A percentile compares a stretch with the other conserved stretches of the same genome.
Conservation (phyloP, 768 basidiomycete species). For the Mycena rosella region DNA sequence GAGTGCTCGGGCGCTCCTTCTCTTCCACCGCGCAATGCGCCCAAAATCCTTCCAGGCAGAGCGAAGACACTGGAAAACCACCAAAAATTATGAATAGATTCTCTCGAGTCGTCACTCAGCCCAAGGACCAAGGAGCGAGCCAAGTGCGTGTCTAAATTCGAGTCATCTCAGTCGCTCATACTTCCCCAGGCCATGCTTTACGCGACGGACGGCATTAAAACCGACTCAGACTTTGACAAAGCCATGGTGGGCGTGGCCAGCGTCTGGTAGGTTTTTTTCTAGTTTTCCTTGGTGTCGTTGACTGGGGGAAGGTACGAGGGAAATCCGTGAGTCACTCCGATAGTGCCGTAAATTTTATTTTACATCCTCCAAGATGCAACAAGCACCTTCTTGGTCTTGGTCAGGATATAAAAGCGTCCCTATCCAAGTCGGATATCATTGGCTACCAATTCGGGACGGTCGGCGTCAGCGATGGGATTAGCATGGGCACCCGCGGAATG, state of each 20-base stretch:
- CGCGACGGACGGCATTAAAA: conserved; percentile 92
- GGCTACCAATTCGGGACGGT: conserved; percentile 99
- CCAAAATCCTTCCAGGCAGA: too few relatives aligned
- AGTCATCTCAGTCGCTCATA: conserved; percentile 31
- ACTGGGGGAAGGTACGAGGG: conserved; percentile 88
- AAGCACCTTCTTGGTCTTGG: conserved; percentile 92
- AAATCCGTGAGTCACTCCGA: conserved; percentile 92
- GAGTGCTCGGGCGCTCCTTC: conserved; percentile 24
- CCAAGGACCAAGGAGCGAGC: conserved; percentile 95
- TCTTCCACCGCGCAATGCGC: conserved; percentile 53
- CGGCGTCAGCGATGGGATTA: conserved; percentile 98
- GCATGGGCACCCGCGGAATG: conserved; percentile 97
- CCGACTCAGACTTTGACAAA: conserved; percentile 89
- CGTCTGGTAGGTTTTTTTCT: conserved; percentile 80
- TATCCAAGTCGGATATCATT: conserved; percentile 77
- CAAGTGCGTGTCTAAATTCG: conserved; percentile 64
- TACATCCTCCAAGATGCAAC: conserved; percentile 79
- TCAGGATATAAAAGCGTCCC: conserved; percentile 86
- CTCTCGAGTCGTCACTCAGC: conserved; percentile 86
- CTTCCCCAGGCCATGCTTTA: conserved; percentile 92
- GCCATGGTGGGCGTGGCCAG: conserved; percentile 98
- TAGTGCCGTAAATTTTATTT: not conserved
- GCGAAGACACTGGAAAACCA: too few relatives aligned
- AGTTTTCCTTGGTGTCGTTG: conserved; percentile 34
- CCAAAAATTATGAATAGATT: conserved; percentile 76